phyloP scores from a whole-genome alignment of 805 yeast species.

The Millerozyma acaciae region DNA sequence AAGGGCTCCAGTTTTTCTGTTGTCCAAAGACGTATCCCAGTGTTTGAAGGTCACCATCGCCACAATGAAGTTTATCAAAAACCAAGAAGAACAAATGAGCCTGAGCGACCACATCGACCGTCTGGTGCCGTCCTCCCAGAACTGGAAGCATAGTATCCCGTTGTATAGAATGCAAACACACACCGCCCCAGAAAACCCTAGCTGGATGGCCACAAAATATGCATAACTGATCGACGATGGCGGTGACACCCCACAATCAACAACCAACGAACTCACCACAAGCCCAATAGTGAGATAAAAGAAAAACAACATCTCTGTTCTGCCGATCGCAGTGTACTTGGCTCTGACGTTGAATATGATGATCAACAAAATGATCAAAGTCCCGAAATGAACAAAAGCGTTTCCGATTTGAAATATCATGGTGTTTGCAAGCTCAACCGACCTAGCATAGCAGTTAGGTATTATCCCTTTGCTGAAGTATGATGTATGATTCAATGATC shows the following conservation, averaged over 20 bases:
- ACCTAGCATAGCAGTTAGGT: constrained; percentile 78
- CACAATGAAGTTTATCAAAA: constrained; percentile 62
- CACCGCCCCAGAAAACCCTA: constrained; percentile 67
- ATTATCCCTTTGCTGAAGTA: constrained; percentile 55
- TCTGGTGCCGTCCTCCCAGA: constrained; percentile 92
- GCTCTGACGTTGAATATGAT: constrained; percentile 74
- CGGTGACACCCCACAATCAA: constrained; percentile 90
- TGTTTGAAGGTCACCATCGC: constrained; percentile 67
- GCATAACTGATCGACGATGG: constrained; percentile 74
- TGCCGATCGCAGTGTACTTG: constrained; percentile 92
- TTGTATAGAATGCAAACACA: constrained; percentile 67
- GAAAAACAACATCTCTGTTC: constrained; percentile 78
- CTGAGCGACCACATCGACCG: constrained; percentile 58
- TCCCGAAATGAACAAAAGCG: constrained; percentile 79
- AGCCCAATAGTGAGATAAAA: constrained; percentile 58
- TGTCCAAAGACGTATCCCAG: constrained; percentile 51
- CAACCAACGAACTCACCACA: constrained; percentile 64
- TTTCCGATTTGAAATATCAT: constrained; percentile 85
- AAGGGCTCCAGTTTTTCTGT: constrained; percentile 57
- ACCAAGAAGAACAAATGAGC: constrained; percentile 50
- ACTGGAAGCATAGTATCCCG: constrained; percentile 79
- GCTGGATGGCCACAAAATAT: constrained; percentile 78
- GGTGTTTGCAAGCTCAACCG: constrained; percentile 86
- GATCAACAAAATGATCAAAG: constrained; percentile 59
- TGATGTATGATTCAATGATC: constrained; percentile 38